Base-by-base conservation (phyloP, 306 rosid species). In the Mimosa bimucronata region DNA sequence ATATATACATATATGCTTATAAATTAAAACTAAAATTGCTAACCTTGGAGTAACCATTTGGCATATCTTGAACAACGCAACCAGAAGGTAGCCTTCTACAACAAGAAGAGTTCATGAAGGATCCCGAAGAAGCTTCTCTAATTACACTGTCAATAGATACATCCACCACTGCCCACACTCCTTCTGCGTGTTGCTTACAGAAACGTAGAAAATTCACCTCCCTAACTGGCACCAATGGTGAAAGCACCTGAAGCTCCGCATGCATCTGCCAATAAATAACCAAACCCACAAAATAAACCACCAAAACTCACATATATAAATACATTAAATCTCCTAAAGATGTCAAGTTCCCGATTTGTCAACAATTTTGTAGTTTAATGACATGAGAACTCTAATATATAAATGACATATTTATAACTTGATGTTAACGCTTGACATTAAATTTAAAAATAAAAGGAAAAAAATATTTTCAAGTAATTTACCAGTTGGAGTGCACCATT, bases 101-200 rank as follows among this genome's bases (percentile, higher is more conserved):
- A 15, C 91, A 88, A 28, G 89, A 89, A 6, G 89, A 88, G 88
- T 87, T 91, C 21, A 75, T 14, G 80, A 88, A 94, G 34, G 80
- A 66, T 0, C 0, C 90, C 89, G 38, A 34, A 0, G 96, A 88
- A 62, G 71, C 79, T 53, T 94, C 97, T 26, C 93, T 57, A 74
- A 93, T 83, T 66, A 93, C 81, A 73, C 83, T 61, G 31, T 93
- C 99, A 0, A 96, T 71, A 1, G 98, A 91, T 25, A 94, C 92
- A 46, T 94, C 98, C 0, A 94, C 98, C 71, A 92, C 95, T 21
- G 95, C 97, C 98, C 99, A 96, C 2, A 96, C 91, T 2, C 98
- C 99, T 79, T 96, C 99, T 1, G 97, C 97, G 46, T 88, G 99
- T 71, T 96, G 99, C 90, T 96, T 96, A 90, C 99, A 93, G 80